Evolutionary conservation across 2,329 filamentous ascomycete species (phyloP).

Genomic region (Claviceps fusiformis): DNA sequence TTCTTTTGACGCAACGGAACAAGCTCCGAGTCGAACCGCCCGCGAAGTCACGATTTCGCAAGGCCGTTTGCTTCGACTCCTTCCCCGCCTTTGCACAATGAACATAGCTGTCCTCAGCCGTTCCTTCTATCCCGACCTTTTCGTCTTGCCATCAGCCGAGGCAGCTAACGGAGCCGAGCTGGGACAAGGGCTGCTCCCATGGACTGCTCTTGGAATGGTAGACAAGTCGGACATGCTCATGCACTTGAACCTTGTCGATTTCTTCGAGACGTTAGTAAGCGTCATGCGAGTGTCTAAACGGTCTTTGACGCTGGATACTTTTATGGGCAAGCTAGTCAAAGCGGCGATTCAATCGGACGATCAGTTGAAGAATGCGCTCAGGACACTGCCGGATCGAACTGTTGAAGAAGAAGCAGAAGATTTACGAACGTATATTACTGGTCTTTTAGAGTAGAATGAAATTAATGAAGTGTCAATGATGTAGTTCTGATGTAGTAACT

Average conservation of each 20-base stretch:
- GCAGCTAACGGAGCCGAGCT: conserved; percentile 9
- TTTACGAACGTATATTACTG: conserved; percentile 30
- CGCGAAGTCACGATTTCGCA: conserved; percentile 36
- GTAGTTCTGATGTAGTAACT: neutral
- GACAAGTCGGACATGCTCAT: conserved; percentile 35
- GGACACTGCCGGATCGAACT: conserved; percentile 32
- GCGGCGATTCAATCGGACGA: conserved; percentile 27
- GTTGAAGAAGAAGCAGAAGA: conserved; percentile 37
- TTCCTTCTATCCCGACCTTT: conserved; percentile 23
- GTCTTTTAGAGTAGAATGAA: conserved; percentile 21
- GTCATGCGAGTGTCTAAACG: conserved; percentile 30
- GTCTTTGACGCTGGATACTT: conserved; percentile 20
- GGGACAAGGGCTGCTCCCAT: conserved; percentile 32
- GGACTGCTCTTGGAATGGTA: conserved; percentile 38
- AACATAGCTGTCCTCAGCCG: conserved; percentile 28
- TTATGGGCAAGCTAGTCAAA: conserved; percentile 26
- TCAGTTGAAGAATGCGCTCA: conserved; percentile 24
- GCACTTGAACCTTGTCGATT: conserved; percentile 37
- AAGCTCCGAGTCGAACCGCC: conserved; percentile 11
- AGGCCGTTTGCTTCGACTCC: conserved; percentile 35
- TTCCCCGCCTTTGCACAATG: conserved; percentile 35
- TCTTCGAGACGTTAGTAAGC: conserved; percentile 36
- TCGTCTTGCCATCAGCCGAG: conserved; percentile 9
- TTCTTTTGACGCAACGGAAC: conserved; percentile 15
- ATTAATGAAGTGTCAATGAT: neutral